These are phyloP conservation scores for Hanseniaspora vineae DNA, from an alignment of 805 yeast genomes.

Conservation along the genomic window DNA sequence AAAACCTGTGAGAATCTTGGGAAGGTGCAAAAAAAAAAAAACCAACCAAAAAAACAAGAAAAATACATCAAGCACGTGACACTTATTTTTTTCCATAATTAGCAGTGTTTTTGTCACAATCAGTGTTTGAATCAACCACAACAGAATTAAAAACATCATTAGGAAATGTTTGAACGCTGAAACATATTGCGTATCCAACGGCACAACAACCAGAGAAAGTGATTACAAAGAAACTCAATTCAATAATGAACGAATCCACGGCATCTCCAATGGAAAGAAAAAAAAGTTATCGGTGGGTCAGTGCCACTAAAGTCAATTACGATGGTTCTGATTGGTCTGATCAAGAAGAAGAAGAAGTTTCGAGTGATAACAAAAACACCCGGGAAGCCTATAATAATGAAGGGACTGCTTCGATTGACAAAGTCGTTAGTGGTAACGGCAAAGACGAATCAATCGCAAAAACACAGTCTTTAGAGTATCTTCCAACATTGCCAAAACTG, in stretches of 20 bases:
- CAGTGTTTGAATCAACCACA: too few species aligned
- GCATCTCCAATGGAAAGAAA: constrained; percentile 20
- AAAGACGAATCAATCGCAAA: background rate
- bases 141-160: too few species aligned
- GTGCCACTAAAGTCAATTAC: constrained; percentile 27
- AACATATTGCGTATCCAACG: background rate
- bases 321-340: constrained; percentile 31
- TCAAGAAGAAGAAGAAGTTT: constrained; percentile 16
- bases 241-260: background rate
- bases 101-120: too few species aligned
- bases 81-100: background rate
- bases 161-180: too few species aligned
- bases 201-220: background rate
- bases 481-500: constrained; percentile 19
- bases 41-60: background rate
- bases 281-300: constrained; percentile 30
- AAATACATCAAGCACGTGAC: too few species aligned
- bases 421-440: background rate
- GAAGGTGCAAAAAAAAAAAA: background rate
- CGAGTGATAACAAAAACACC: background rate
- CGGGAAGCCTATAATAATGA: too few species aligned
- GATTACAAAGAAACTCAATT: background rate
- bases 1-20: background rate
- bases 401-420: too few species aligned
- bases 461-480: constrained; percentile 5